Percentiles rank a stretch among this genome's conserved stretches.
phyloP scores from a whole-genome alignment of 176 grass and related monocot species.

The Ampelocalamus luodianensis region DNA sequence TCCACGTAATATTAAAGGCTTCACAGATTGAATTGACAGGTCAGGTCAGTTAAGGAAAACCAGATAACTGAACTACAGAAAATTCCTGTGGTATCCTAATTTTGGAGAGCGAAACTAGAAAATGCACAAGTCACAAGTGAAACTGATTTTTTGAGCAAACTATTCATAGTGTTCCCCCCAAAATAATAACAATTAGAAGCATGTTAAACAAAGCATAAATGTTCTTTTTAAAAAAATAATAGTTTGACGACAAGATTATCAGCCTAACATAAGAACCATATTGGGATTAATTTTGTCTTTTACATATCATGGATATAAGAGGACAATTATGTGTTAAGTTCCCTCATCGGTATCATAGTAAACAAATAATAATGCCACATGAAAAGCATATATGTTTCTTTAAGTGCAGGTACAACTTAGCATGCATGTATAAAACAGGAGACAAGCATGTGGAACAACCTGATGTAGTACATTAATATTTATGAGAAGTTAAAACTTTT shows the following conservation, averaged over 20 bases:
- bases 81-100: neutral
- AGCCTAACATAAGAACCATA: conserved; percentile 1
- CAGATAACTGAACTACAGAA: neutral
- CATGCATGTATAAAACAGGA: neutral
- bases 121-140: neutral
- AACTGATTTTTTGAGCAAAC: neutral
- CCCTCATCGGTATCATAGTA: neutral
- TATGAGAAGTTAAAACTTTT: conserved; percentile 31
- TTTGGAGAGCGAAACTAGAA: neutral
- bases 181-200: neutral
- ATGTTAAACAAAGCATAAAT: neutral
- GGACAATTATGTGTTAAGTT: neutral
- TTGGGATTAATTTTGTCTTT: neutral
- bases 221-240: neutral
- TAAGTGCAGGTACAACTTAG: conserved; percentile 1
- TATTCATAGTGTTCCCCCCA: neutral
- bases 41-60: neutral
- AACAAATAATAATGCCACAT: neutral
- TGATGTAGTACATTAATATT: neutral
- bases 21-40: neutral
- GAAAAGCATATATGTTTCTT: neutral
- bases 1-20: neutral
- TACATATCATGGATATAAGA: neutral
- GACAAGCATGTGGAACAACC: conserved; percentile 15
- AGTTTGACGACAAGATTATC: neutral